A percentile compares a stretch with the other conserved stretches of the same genome.
These are phyloP conservation scores for Syzygium aromaticum DNA, from an alignment of 345 rosid species.

Conservation along the genomic window DNA sequence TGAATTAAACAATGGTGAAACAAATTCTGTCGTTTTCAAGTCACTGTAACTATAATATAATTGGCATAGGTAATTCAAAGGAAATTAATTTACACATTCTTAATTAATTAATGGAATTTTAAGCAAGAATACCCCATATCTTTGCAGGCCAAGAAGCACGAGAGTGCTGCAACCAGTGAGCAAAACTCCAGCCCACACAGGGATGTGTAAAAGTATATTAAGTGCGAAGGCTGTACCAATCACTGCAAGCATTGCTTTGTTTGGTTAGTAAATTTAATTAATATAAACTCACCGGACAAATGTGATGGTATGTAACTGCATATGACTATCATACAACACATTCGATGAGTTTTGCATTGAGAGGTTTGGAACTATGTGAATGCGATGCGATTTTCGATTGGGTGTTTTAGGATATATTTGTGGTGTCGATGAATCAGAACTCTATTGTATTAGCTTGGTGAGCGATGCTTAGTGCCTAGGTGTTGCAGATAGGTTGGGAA, in stretches of 20 bases:
- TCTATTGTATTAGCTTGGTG: background rate
- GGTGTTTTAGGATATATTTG: background rate
- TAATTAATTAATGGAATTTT: background rate
- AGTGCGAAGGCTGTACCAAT: slow-evolving; percentile 57
- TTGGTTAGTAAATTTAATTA: background rate
- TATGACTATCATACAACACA: background rate
- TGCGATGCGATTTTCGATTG: background rate
- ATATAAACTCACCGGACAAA: background rate
- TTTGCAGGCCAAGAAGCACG: slow-evolving; percentile 45
- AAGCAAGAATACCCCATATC: slow-evolving; percentile 34
- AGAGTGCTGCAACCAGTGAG: slow-evolving; percentile 49
- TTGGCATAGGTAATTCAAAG: background rate
- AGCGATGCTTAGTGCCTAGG: background rate
- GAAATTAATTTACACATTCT: background rate
- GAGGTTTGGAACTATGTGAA: background rate
- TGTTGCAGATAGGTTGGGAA: too few species aligned
- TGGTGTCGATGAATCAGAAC: background rate
- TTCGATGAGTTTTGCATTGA: background rate
- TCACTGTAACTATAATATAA: background rate
- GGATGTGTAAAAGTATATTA: slow-evolving; percentile 42
- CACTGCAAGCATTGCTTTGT: slow-evolving; percentile 15
- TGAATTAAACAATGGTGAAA: background rate
- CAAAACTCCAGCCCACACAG: slow-evolving; percentile 48
- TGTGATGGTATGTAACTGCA: background rate
- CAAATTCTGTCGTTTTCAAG: background rate